Evolutionary conservation across 352 stramenopile genomes (phyloP).

Genomic region (Phytophthora litchii): DNA sequence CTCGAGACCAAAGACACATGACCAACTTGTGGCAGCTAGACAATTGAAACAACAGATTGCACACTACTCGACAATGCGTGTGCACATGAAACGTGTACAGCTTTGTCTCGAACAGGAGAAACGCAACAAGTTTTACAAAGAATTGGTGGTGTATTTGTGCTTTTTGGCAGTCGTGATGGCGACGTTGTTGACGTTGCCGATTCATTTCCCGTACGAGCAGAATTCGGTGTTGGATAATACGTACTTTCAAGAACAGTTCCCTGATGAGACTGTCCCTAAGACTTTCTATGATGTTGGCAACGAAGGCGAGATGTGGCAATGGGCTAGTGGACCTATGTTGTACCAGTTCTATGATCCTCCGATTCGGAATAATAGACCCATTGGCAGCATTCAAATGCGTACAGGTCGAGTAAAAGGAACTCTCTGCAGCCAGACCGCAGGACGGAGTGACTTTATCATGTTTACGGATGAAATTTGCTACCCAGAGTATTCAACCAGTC

Average conservation of each 20-base stretch:
- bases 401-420: constrained; percentile 60
- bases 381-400: constrained; percentile 72
- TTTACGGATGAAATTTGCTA: constrained; percentile 77
- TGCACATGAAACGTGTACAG: constrained; percentile 88
- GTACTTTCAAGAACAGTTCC: constrained; percentile 78
- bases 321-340: constrained; percentile 65
- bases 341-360: constrained; percentile 73
- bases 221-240: constrained; percentile 59
- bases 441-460: constrained; percentile 65
- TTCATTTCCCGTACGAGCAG: constrained; percentile 80
- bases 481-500: constrained; percentile 50
- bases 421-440: constrained; percentile 52
- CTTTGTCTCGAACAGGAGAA: constrained; percentile 82
- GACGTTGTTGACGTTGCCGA: constrained; percentile 64
- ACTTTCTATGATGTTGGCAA: constrained; percentile 70
- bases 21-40: constrained; percentile 45
- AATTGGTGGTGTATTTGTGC: constrained; percentile 74
- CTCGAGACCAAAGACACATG: constrained; percentile 31
- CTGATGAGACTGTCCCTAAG: constrained; percentile 59
- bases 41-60: constrained; percentile 62
- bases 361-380: constrained; percentile 62
- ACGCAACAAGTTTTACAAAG: constrained; percentile 84
- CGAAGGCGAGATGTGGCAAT: constrained; percentile 80
- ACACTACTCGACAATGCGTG: constrained; percentile 80
- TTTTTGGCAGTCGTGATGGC: constrained; percentile 71